A percentile compares a stretch with the other conserved stretches of the same genome.
Evolutionary conservation across 2,329 filamentous ascomycete species (phyloP).

Genomic region (Diaporthe vexans): DNA sequence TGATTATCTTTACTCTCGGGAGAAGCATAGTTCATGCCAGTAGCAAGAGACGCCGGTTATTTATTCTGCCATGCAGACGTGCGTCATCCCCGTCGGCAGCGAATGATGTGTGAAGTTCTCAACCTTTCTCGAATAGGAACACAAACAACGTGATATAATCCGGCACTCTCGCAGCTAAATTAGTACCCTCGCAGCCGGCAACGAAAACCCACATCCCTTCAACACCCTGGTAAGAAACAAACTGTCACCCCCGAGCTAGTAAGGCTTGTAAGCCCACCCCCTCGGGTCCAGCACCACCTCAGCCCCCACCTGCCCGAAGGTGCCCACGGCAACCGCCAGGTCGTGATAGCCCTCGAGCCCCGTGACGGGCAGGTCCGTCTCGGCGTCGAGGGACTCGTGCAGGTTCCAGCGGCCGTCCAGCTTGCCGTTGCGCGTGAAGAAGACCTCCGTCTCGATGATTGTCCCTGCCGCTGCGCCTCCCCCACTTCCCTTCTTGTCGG

Average conservation of each 20-base stretch:
- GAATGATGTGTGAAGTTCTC: neutral
- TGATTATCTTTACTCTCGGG: neutral
- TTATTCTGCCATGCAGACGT: neutral
- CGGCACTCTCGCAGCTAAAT: neutral
- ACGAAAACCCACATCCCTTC: neutral
- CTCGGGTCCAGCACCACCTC: slow-evolving; percentile 74
- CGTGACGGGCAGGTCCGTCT: slow-evolving; percentile 71
- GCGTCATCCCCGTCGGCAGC: neutral
- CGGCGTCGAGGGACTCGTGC: slow-evolving; percentile 79
- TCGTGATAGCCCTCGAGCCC: slow-evolving; percentile 81
- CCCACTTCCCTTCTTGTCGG: slow-evolving; percentile 40
- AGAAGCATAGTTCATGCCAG: neutral
- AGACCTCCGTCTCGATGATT: slow-evolving; percentile 68
- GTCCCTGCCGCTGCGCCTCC: slow-evolving; percentile 30
- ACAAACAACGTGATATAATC: neutral
- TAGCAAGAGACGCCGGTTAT: too few species aligned
- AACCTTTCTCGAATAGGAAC: neutral
- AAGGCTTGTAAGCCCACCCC: slow-evolving; percentile 67
- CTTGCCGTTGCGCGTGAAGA: slow-evolving; percentile 78
- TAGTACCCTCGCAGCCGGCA: neutral
- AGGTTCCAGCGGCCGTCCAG: slow-evolving; percentile 76
- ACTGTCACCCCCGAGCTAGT: slow-evolving; percentile 17
- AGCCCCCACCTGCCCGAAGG: slow-evolving; percentile 77
- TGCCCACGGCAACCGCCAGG: slow-evolving; percentile 78
- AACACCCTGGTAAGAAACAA: neutral